phyloP scores from a whole-genome alignment of 202 grass and related monocot species.

The Schoenoplectus tabernaemontani region DNA sequence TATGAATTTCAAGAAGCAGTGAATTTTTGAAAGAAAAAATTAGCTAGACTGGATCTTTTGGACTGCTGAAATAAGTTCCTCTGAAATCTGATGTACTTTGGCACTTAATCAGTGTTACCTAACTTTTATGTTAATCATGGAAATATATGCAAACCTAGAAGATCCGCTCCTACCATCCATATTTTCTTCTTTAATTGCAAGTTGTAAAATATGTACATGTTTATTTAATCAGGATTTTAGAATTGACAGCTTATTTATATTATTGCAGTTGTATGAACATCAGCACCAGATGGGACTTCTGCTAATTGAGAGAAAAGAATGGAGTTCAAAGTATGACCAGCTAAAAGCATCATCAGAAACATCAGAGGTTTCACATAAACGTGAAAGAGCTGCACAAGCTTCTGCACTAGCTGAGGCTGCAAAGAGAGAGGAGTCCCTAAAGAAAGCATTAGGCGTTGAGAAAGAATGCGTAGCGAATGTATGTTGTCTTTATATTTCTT shows the following conservation, averaged over 20 bases:
- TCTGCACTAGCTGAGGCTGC: constrained; percentile 60
- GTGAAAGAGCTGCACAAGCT: constrained; percentile 45
- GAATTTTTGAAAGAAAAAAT: background rate
- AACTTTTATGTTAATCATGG: background rate
- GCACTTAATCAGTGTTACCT: background rate
- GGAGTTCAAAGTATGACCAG: constrained; percentile 55
- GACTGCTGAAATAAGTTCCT: background rate
- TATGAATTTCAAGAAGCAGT: background rate
- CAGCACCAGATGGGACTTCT: constrained; percentile 84
- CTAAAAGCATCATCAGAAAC: constrained; percentile 51
- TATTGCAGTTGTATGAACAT: constrained; percentile 61
- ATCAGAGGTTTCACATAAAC: constrained; percentile 52
- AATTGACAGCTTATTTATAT: constrained; percentile 2
- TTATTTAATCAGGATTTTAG: background rate
- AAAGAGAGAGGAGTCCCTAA: constrained; percentile 57
- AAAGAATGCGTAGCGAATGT: constrained; percentile 81
- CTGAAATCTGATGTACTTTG: background rate
- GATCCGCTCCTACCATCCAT: background rate
- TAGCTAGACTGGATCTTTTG: background rate
- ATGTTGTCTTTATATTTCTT: constrained; percentile 18
- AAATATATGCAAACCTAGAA: background rate
- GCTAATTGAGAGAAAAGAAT: constrained; percentile 65
- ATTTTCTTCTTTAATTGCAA: background rate
- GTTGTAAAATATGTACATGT: background rate
- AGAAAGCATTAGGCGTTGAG: constrained; percentile 65